These are phyloP conservation scores for Diaporthe vexans DNA, from an alignment of 2,329 filamentous ascomycete species.

Conservation along the genomic window DNA sequence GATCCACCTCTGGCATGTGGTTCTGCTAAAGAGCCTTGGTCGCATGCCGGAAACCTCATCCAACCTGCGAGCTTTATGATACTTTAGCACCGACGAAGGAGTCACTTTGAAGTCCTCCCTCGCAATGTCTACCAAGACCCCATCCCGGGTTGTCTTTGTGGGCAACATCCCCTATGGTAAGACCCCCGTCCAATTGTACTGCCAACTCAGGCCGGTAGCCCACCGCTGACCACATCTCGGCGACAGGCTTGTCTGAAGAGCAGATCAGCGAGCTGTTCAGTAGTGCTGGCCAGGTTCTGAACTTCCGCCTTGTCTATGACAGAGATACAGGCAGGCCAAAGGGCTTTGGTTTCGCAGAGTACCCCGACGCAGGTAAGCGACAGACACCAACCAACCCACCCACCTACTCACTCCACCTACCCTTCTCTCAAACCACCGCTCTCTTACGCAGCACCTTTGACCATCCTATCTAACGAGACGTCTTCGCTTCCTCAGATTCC, in stretches of 20 bases:
- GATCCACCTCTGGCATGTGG: slow-evolving; percentile 6
- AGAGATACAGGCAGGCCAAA: slow-evolving; percentile 95
- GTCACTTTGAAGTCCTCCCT: neutral
- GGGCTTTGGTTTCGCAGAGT: slow-evolving; percentile 97
- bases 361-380: slow-evolving; percentile 83
- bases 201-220: neutral
- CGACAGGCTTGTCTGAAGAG: slow-evolving; percentile 91
- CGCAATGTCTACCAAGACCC: slow-evolving; percentile 79
- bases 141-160: slow-evolving; percentile 85
- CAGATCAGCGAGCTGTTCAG: slow-evolving; percentile 95
- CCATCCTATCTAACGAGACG: slow-evolving; percentile 34
- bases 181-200: slow-evolving; percentile 36
- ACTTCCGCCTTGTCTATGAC: slow-evolving; percentile 95
- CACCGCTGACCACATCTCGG: slow-evolving; percentile 27
- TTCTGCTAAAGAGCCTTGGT: neutral
- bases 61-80: neutral
- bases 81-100: neutral
- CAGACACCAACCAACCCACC: neutral
- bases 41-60: neutral
- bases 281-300: slow-evolving; percentile 89
- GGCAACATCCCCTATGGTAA: slow-evolving; percentile 88
- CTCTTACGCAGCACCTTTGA: slow-evolving; percentile 14
- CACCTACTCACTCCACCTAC: neutral
- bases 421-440: neutral
- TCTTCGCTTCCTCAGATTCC: slow-evolving; percentile 65